Base-by-base conservation (phyloP, 1,139 yeast genomes). In the Ogataea hybrid region DNA sequence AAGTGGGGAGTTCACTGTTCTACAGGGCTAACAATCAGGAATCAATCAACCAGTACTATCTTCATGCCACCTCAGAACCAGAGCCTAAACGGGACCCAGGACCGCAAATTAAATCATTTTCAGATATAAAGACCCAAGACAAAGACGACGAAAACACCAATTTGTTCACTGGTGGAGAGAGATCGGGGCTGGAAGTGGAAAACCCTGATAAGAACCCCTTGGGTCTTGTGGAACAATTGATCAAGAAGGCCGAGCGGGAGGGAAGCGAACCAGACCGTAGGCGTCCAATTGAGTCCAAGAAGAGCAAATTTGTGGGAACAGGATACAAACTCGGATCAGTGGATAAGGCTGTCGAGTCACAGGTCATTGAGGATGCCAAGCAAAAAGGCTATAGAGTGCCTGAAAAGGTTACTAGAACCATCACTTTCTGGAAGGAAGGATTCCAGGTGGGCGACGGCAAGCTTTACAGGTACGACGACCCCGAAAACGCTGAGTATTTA, bases 381-480 rank as follows among this genome's bases (percentile, higher is more conserved):
- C 45, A 37, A 41, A 37, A 61, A 56, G 59, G 31, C 61, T 10
- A 27, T 16, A 64, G 64, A 43, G 68, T 65, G 39, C 72, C 75
- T 3, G 67, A 67, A 28, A 78, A 76, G 45, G 94, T 81, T 6
- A 72, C 74, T 14, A 72, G 95, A 57, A 84, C 83, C 40, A 83
- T 94, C 49, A 88, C 95, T 0, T 92, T 92, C 62, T 92, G 98
- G 98, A 82, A 81, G 54, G 94, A 92, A 59, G 98, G 98, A 2
- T 92, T 94, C 65, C 87, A 89, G 43, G 90, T 92, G 23, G 97
- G 92, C 16, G 95, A 89, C 40, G 97, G 97, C 2, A 79, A 79
- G 16, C 71, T 92, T 47, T 83, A 77, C 63, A 72, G 95, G 45
- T 92, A 89, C 60, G 97, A 92, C 57, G 97, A 92, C 62, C 96